These are phyloP conservation scores for Stephania yunnanensis DNA, from an alignment of 164 flowering plant species.

Conservation along the genomic window DNA sequence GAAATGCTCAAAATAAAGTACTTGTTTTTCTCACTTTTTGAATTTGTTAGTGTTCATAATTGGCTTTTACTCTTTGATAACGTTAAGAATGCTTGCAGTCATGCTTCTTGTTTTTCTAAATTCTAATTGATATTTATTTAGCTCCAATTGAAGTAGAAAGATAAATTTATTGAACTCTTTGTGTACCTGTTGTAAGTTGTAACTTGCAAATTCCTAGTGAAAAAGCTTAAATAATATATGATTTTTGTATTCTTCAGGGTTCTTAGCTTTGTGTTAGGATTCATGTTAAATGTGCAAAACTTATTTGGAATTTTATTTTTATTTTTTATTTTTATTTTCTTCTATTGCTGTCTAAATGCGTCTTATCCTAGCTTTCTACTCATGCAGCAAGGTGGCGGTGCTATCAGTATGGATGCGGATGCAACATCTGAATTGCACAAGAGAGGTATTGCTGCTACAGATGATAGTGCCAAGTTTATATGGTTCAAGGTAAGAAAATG, in stretches of 20 bases:
- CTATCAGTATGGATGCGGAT: conserved; percentile 89
- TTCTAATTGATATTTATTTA: background rate
- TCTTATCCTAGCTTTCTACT: background rate
- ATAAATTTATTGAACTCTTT: background rate
- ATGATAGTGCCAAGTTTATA: conserved; percentile 69
- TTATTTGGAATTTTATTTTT: background rate
- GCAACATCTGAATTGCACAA: conserved; percentile 76
- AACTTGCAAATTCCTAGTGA: background rate
- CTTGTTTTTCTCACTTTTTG: background rate
- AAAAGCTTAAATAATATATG: background rate
- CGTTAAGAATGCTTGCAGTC: background rate
- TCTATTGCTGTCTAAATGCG: background rate
- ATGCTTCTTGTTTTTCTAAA: background rate
- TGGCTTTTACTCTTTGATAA: background rate
- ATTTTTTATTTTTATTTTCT: background rate
- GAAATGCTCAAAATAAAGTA: conserved; percentile 82
- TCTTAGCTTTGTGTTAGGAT: background rate
- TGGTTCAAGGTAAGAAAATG: conserved; percentile 66
- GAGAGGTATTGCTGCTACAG: conserved; percentile 59
- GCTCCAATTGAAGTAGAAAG: no score
- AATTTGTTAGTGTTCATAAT: background rate
- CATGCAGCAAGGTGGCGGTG: conserved; percentile 72
- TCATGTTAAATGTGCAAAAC: background rate
- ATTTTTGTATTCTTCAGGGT: background rate
- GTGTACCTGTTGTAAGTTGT: background rate